Evolutionary conservation across 306 rosid species (phyloP).

Genomic region (Prunus padus): DNA sequence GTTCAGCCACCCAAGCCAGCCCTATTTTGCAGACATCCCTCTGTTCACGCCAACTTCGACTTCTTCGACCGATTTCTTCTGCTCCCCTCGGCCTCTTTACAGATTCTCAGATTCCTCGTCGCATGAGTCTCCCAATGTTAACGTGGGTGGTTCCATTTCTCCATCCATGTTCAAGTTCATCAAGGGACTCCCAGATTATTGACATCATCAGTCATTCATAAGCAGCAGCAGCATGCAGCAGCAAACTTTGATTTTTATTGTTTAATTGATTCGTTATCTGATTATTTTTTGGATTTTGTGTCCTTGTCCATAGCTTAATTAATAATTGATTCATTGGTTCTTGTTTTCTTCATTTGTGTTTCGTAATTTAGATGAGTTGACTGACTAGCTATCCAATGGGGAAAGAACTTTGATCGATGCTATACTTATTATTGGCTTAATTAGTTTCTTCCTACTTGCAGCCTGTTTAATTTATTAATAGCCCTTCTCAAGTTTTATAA

Average conservation of each 20-base stretch:
- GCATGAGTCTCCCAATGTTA: constrained; percentile 33
- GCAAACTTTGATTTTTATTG: neutral
- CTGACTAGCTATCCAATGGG: too few relatives aligned
- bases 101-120: constrained; percentile 42
- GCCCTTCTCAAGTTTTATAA: too few relatives aligned
- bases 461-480: too few relatives aligned
- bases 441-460: too few relatives aligned
- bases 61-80: constrained; percentile 33
- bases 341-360: neutral
- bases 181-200: constrained; percentile 59
- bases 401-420: too few relatives aligned
- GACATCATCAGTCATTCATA: constrained; percentile 4
- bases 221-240: neutral
- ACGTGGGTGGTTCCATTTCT: constrained; percentile 47
- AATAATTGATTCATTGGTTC: neutral
- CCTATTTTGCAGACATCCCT: constrained; percentile 47
- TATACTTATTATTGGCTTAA: too few relatives aligned
- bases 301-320: neutral
- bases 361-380: too few relatives aligned
- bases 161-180: constrained; percentile 70
- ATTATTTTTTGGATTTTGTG: too few relatives aligned
- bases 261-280: neutral
- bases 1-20: neutral
- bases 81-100: constrained; percentile 34
- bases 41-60: constrained; percentile 57